Percentiles rank a stretch among this genome's conserved stretches.
These are phyloP conservation scores for Aspergillus piperis DNA, from an alignment of 2,329 filamentous ascomycete species.

Conservation along the genomic window DNA sequence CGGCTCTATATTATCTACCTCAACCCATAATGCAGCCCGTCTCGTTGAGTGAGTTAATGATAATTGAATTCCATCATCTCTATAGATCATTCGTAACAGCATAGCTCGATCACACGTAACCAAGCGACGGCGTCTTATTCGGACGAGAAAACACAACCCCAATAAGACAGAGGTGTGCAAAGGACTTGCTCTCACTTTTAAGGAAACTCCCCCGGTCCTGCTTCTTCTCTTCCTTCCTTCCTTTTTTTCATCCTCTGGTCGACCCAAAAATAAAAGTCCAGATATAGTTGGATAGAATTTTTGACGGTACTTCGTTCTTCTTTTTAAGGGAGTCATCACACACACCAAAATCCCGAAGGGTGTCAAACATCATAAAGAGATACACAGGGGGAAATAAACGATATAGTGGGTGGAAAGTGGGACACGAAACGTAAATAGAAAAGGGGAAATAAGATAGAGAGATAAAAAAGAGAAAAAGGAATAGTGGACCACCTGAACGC, in stretches of 20 bases:
- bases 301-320: slow-evolving; percentile 8
- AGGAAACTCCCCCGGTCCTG: neutral
- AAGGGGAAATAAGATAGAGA: slow-evolving; percentile 12
- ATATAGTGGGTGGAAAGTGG: slow-evolving; percentile 14
- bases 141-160: neutral
- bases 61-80: slow-evolving; percentile 37
- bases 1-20: no score
- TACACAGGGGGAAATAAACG: slow-evolving; percentile 13
- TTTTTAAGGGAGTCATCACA: slow-evolving; percentile 3
- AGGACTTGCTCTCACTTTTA: neutral
- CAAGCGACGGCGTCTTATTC: neutral
- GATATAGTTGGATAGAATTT: slow-evolving; percentile 5
- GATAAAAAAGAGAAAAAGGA: slow-evolving; percentile 26
- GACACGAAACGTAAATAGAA: slow-evolving; percentile 21
- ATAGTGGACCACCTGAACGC: slow-evolving; percentile 44
- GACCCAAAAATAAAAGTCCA: neutral
- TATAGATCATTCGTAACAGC: slow-evolving; percentile 45
- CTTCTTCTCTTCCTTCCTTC: neutral
- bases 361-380: slow-evolving; percentile 20
- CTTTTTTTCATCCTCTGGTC: neutral
- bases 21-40: no score
- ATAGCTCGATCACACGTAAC: slow-evolving; percentile 34
- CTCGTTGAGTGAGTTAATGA: neutral
- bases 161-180: neutral
- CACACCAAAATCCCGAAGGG: slow-evolving; percentile 10